A percentile compares a stretch with the other conserved stretches of the same genome.
These are phyloP conservation scores for Phaeotremella fagi DNA, from an alignment of 768 basidiomycete species.

Conservation along the genomic window DNA sequence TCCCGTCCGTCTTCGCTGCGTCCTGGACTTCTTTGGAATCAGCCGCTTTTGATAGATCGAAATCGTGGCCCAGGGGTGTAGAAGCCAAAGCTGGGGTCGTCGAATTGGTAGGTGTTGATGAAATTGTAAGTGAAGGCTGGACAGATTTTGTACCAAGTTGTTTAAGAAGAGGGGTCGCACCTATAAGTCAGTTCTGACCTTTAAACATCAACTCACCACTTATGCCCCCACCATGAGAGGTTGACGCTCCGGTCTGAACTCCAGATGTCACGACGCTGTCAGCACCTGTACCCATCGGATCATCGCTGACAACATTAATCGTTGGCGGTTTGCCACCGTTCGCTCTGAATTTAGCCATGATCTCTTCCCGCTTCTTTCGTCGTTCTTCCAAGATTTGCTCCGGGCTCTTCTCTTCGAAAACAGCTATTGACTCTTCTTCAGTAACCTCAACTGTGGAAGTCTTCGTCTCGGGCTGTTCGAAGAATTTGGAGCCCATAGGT, in stretches of 20 bases:
- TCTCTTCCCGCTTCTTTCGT: slow-evolving; percentile 41
- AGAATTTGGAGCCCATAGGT: slow-evolving; percentile 13
- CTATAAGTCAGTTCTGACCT: slow-evolving; percentile 2
- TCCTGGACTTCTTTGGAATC: slow-evolving; percentile 52
- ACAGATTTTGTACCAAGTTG: slow-evolving; percentile 32
- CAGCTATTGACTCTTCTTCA: slow-evolving; percentile 20
- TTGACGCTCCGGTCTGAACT: slow-evolving; percentile 18
- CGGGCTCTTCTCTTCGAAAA: slow-evolving; percentile 32
- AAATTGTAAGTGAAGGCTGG: slow-evolving; percentile 11
- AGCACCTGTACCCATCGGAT: slow-evolving; percentile 19
- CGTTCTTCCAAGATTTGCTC: slow-evolving; percentile 43
- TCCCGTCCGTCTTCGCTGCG: slow-evolving; percentile 49
- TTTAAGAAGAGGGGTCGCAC: slow-evolving; percentile 32
- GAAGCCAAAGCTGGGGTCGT: slow-evolving; percentile 28
- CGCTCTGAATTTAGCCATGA: slow-evolving; percentile 45
- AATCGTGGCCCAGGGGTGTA: slow-evolving; percentile 49
- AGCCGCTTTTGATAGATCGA: slow-evolving; percentile 65
- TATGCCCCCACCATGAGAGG: neutral
- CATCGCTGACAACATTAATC: neutral
- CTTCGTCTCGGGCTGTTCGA: slow-evolving; percentile 7
- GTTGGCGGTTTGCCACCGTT: slow-evolving; percentile 27
- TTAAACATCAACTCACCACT: slow-evolving; percentile 11
- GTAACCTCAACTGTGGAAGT: neutral
- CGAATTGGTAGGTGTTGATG: slow-evolving; percentile 22
- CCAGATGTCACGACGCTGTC: slow-evolving; percentile 35